Percentiles rank a stretch among this genome's conserved stretches.
Evolutionary conservation across 169 alveolate species (phyloP).

Genomic region (Perkinsus chesapeaki): DNA sequence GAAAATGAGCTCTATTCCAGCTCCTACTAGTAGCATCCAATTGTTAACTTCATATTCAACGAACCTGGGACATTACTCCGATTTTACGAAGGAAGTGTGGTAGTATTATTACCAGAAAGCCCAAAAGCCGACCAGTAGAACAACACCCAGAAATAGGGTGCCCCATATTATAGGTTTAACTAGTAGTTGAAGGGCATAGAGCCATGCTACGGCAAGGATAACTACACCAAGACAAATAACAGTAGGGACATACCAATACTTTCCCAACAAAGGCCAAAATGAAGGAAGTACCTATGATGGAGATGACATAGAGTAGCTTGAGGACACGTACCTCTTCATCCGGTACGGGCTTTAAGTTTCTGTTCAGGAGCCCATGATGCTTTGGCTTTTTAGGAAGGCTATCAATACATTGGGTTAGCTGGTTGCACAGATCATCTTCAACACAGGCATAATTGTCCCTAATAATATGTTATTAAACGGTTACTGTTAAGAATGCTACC

Average conservation of each 20-base stretch:
- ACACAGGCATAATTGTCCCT: not conserved
- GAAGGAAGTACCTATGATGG: not conserved
- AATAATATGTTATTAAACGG: too few species aligned
- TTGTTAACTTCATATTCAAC: not conserved
- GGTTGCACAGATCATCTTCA: not conserved
- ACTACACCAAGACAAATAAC: not conserved
- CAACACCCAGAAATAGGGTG: not conserved
- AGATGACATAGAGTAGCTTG: not conserved
- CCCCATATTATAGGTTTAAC: not conserved
- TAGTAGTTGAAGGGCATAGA: not conserved
- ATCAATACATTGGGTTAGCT: not conserved
- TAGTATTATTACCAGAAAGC: not conserved
- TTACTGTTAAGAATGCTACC: not conserved
- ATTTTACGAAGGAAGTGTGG: too few species aligned
- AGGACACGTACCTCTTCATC: not conserved
- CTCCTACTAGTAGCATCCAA: not conserved
- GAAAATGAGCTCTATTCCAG: not conserved
- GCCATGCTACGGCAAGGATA: not conserved
- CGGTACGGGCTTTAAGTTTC: not conserved
- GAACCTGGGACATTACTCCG: too few species aligned
- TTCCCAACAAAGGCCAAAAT: not conserved
- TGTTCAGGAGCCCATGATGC: not conserved
- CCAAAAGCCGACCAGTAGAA: not conserved
- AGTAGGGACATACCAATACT: not conserved
- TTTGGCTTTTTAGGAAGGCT: not conserved